A percentile compares a stretch with the other conserved stretches of the same genome.
These are phyloP conservation scores for Crithidia thermophila DNA, from an alignment of 208 protist genomes.

Conservation along the genomic window DNA sequence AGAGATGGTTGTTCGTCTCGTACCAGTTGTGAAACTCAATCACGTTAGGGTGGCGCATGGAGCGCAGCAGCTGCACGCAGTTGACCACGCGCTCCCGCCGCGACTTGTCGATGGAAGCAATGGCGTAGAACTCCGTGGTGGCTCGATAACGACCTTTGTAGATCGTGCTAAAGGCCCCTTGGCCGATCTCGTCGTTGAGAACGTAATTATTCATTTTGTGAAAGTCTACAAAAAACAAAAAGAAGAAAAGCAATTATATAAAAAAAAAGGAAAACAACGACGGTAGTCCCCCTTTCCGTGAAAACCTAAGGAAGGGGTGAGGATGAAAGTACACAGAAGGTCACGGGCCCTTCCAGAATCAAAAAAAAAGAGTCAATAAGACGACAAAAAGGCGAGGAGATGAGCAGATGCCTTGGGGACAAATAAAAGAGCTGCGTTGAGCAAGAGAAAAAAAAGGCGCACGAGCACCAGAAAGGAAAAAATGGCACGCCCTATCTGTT, in stretches of 20 bases:
- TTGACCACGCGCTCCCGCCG: slow-evolving; percentile 86
- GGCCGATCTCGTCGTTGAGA: slow-evolving; percentile 94
- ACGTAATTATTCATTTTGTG: slow-evolving; percentile 94
- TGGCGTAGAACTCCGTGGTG: slow-evolving; percentile 94
- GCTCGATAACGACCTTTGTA: slow-evolving; percentile 94
- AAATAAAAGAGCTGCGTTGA: no score
- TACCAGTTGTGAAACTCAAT: slow-evolving; percentile 96
- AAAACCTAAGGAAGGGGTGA: no score
- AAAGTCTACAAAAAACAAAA: not conserved
- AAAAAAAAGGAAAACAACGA: slow-evolving; percentile 10
- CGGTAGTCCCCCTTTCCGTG: no score
- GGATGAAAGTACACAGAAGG: no score
- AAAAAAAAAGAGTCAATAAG: no score
- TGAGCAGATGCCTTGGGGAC: no score
- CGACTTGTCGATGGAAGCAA: slow-evolving; percentile 94
- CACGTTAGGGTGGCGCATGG: slow-evolving; percentile 80
- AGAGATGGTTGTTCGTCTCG: slow-evolving; percentile 96
- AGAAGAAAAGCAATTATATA: slow-evolving; percentile 13
- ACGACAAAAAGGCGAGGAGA: no score
- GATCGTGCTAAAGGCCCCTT: slow-evolving; percentile 80
- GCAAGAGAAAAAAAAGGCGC: no score
- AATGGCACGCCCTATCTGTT: no score
- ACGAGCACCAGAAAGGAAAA: no score
- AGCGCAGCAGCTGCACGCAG: slow-evolving; percentile 83
- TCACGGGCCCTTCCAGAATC: no score